These are phyloP conservation scores for Plasmopara viticola DNA, from an alignment of 352 stramenopile genomes.

Conservation along the genomic window DNA sequence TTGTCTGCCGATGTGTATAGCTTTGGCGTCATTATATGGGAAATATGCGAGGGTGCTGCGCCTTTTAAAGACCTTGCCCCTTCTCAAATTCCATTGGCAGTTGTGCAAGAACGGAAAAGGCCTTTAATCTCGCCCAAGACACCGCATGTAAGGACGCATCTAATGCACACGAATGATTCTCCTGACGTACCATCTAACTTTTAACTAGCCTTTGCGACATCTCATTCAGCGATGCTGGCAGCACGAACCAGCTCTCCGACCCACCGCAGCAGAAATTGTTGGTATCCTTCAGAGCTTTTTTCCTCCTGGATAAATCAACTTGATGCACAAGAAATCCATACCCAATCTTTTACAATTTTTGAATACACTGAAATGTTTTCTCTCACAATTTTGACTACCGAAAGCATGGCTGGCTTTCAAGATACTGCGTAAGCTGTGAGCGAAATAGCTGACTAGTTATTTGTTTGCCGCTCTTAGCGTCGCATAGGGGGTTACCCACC, in stretches of 20 bases:
- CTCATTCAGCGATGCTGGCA: conserved; percentile 67
- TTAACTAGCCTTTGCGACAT: conserved; percentile 41
- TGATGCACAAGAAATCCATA: no score
- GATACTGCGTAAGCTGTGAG: conserved; percentile 62
- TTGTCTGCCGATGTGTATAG: conserved; percentile 75
- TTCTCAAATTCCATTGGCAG: background rate
- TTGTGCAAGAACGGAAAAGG: no score
- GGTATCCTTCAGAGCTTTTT: conserved; percentile 46
- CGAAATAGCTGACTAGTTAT: conserved; percentile 80
- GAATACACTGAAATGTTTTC: no score
- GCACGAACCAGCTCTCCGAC: conserved; percentile 42
- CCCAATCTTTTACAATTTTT: no score
- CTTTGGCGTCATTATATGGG: conserved; percentile 75
- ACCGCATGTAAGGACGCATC: no score
- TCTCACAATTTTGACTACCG: conserved; percentile 16
- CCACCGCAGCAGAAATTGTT: conserved; percentile 38
- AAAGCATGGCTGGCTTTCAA: conserved; percentile 67
- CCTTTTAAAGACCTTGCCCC: conserved; percentile 50
- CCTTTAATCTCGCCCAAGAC: no score
- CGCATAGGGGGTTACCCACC: conserved; percentile 84
- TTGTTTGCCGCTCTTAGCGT: conserved; percentile 60
- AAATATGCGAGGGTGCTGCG: conserved; percentile 60
- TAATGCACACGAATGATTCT: no score
- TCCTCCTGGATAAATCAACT: conserved; percentile 1
- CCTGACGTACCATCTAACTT: background rate